These are phyloP conservation scores for Symbiodinium natans DNA, from an alignment of 73 alveolate species.

Conservation along the genomic window DNA sequence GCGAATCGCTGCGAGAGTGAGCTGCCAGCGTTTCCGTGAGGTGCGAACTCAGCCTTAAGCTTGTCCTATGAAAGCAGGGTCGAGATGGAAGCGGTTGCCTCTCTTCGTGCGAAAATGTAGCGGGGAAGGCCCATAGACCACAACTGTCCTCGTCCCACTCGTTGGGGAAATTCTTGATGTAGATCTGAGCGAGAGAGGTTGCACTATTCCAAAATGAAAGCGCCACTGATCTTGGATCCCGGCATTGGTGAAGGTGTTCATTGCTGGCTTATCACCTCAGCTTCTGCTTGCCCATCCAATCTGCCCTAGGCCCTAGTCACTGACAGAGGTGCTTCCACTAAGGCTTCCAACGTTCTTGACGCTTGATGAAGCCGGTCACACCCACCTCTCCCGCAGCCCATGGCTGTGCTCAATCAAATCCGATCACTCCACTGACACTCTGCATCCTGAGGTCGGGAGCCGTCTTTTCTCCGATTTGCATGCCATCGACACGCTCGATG, in stretches of 20 bases:
- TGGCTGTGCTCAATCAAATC: neutral
- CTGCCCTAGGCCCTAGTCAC: no score
- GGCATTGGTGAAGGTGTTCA: constrained; percentile 90
- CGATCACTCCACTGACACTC: neutral
- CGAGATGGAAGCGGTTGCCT: neutral
- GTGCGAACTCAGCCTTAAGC: constrained; percentile 60
- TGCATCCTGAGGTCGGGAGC: neutral
- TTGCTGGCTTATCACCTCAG: constrained; percentile 85
- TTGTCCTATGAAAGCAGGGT: neutral
- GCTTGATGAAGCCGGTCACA: constrained; percentile 80
- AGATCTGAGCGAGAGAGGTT: neutral
- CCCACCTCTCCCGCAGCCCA: constrained; percentile 32
- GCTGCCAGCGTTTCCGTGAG: constrained; percentile 42
- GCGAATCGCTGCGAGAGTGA: neutral
- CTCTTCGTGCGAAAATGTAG: no score
- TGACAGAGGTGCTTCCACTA: neutral
- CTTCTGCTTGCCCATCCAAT: no score
- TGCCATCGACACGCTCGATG: constrained; percentile 94
- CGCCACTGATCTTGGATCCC: neutral
- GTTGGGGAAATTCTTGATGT: constrained; percentile 88
- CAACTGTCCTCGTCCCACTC: constrained; percentile 66
- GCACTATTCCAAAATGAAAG: neutral
- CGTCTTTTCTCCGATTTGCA: constrained; percentile 90
- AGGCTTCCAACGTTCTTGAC: constrained; percentile 32
- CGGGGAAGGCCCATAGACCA: neutral